phyloP scores from a whole-genome alignment of 140 eudicot species.

The Oenanthe javanica region DNA sequence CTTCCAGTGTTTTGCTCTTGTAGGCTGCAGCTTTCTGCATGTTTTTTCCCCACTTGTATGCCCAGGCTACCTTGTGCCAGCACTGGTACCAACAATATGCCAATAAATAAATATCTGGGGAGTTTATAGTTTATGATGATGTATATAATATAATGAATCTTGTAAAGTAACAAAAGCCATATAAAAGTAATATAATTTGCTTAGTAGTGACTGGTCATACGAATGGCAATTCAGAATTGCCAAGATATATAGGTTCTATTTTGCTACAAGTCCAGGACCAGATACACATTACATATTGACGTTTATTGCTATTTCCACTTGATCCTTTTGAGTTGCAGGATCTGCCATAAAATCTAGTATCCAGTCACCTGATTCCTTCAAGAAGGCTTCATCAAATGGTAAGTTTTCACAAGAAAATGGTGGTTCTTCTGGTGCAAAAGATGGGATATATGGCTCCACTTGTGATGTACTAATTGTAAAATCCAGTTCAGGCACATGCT shows the following conservation, averaged over 20 bases:
- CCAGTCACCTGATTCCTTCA: slow-evolving; percentile 1
- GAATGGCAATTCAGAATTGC: neutral
- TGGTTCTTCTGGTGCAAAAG: neutral
- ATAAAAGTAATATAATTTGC: neutral
- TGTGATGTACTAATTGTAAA: neutral
- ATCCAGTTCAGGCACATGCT: neutral
- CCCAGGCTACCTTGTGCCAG: too few species aligned
- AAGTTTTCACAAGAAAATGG: neutral
- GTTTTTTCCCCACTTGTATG: too few species aligned
- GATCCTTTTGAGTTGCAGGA: neutral
- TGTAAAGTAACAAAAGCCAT: neutral
- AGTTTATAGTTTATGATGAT: neutral
- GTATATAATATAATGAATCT: neutral
- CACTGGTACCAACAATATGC: neutral
- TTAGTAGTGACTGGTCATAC: neutral
- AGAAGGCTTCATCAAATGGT: neutral
- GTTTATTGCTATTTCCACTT: neutral
- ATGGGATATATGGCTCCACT: slow-evolving; percentile 5
- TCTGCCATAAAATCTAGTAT: slow-evolving; percentile 3
- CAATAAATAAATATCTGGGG: neutral
- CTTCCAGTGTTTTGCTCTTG: too few species aligned
- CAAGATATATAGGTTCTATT: neutral
- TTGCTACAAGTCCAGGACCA: neutral
- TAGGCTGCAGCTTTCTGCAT: too few species aligned
- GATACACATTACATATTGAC: neutral